phyloP scores from a whole-genome alignment of 1,284 basidiomycete species.

The Fomitiporia mediterranea region DNA sequence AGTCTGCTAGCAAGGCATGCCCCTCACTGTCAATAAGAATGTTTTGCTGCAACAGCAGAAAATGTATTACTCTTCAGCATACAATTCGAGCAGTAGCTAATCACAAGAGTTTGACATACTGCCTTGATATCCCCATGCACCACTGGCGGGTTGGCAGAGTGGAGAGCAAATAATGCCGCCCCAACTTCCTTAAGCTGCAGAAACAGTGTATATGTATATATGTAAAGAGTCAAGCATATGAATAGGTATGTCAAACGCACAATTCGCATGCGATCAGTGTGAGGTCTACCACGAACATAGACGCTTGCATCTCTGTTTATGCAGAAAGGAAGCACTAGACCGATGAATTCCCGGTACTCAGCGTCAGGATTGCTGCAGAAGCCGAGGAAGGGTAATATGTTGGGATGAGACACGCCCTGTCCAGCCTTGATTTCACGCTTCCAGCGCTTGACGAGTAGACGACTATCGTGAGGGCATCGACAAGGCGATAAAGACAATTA shows the following conservation, averaged over 20 bases:
- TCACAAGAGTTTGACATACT: not conserved
- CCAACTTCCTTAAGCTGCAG: not conserved
- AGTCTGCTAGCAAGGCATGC: conserved; percentile 3
- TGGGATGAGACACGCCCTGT: not conserved
- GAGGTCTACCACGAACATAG: not conserved
- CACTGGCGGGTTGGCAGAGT: not conserved
- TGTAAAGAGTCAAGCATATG: not conserved
- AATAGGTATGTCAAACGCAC: not conserved
- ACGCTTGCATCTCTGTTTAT: not conserved
- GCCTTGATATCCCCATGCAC: conserved; percentile 5
- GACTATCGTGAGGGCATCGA: not conserved
- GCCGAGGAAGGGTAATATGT: conserved; percentile 2
- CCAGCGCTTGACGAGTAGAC: not conserved
- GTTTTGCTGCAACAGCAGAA: conserved; percentile 9
- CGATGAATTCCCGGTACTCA: not conserved
- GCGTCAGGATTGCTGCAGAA: not conserved
- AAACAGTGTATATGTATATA: not conserved
- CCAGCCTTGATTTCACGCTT: not conserved
- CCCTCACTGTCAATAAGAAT: conserved; percentile 5
- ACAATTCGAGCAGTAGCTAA: not conserved
- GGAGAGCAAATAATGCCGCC: not conserved
- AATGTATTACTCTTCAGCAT: not conserved
- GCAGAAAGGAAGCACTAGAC: conserved; percentile 1
- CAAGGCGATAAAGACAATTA: not conserved
- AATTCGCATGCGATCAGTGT: not conserved